These are phyloP conservation scores for Gaertneriomyces sp. DNA, from an alignment of 192 early-diverging fungal species.

Conservation along the genomic window DNA sequence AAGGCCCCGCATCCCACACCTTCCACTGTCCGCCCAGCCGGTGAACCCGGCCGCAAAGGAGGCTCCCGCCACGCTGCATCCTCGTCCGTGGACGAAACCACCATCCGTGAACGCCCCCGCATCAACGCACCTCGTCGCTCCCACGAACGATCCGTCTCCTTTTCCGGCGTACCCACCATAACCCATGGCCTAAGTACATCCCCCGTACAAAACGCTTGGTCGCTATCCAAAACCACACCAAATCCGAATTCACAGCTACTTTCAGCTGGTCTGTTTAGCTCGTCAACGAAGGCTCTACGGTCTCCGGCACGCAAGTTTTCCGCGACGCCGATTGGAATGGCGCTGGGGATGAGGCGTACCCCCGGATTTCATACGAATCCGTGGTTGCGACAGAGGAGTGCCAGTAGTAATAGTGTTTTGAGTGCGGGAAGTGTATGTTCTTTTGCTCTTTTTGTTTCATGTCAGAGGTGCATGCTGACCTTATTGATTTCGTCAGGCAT, in stretches of 20 bases:
- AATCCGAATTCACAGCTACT: neutral
- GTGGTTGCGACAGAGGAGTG: slow-evolving; percentile 5
- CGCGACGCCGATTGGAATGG: slow-evolving; percentile 1
- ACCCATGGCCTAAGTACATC: neutral
- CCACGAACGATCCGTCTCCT: slow-evolving; percentile 25
- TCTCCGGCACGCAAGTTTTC: slow-evolving; percentile 7
- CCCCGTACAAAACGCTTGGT: neutral
- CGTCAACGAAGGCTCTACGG: neutral
- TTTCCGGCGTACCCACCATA: slow-evolving; percentile 13
- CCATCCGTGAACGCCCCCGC: neutral
- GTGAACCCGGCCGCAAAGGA: neutral
- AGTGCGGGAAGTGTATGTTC: neutral
- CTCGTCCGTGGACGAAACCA: slow-evolving; percentile 23
- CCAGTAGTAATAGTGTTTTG: neutral
- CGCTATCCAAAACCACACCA: too few relatives aligned
- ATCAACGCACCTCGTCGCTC: neutral
- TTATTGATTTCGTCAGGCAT: neutral
- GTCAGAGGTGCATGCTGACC: neutral
- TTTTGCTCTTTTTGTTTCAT: neutral
- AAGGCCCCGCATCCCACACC: neutral
- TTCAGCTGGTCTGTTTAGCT: neutral
- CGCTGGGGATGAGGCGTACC: neutral
- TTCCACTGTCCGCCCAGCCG: slow-evolving; percentile 1
- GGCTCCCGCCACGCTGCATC: slow-evolving; percentile 12
- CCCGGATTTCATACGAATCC: neutral